A percentile compares a stretch with the other conserved stretches of the same genome.
Evolutionary conservation across 2,329 filamentous ascomycete genomes (phyloP).

Genomic region (Aspergillus sclerotialis): DNA sequence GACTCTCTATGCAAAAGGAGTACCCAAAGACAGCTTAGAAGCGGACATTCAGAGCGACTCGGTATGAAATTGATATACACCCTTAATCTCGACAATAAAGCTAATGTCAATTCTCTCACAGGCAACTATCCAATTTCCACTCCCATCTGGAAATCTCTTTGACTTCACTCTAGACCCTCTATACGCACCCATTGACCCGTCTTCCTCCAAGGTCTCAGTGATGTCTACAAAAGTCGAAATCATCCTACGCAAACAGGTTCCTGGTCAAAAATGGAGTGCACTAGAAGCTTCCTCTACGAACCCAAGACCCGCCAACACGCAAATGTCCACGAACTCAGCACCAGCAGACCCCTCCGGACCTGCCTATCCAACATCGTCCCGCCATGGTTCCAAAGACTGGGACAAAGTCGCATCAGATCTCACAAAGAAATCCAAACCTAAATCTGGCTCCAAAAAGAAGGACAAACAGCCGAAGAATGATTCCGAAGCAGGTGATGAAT

Average conservation of each 20-base stretch:
- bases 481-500: constrained; percentile 44
- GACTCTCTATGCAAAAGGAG: constrained; percentile 59
- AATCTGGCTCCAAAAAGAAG: constrained; percentile 19
- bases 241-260: constrained; percentile 58
- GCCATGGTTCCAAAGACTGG: constrained; percentile 81
- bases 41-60: constrained; percentile 46
- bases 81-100: background rate
- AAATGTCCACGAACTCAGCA: constrained; percentile 7
- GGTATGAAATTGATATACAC: constrained; percentile 24
- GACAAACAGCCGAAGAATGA: constrained; percentile 19
- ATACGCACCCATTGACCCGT: constrained; percentile 57
- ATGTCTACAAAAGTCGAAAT: constrained; percentile 77
- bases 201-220: constrained; percentile 56
- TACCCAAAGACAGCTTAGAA: constrained; percentile 50
- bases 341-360: constrained; percentile 39
- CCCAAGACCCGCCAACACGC: constrained; percentile 14
- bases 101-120: constrained; percentile 18
- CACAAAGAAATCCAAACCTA: constrained; percentile 24
- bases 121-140: constrained; percentile 54
- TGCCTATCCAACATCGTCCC: constrained; percentile 80
- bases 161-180: constrained; percentile 61
- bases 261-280: constrained; percentile 61
- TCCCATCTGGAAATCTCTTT: constrained; percentile 47
- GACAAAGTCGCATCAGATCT: constrained; percentile 62
- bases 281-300: constrained; percentile 44